phyloP scores from a whole-genome alignment of 192 early-diverging fungal genomes.

The Globomyces pollinis-pini region DNA sequence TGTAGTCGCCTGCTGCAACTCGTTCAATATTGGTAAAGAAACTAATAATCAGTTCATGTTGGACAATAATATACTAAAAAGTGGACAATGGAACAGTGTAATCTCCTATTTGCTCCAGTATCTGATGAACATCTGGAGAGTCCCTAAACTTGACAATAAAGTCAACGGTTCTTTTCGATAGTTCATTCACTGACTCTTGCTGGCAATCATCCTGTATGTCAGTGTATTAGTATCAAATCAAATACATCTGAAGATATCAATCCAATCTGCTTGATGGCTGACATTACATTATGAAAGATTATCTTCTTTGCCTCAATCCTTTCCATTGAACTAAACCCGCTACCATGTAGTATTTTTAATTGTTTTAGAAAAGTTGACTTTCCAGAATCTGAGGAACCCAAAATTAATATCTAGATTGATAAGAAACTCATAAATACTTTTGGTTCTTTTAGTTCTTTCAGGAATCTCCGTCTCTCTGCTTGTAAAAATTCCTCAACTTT shows the following conservation, averaged over 20 bases:
- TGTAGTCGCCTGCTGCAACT: not conserved
- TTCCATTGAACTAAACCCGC: not conserved
- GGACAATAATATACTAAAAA: too few relatives aligned
- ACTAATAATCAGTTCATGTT: too few relatives aligned
- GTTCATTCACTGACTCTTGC: not conserved
- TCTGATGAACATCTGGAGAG: not conserved
- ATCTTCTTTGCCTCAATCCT: not conserved
- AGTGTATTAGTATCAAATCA: too few relatives aligned
- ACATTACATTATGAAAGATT: not conserved
- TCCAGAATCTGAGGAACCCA: conserved; percentile 2
- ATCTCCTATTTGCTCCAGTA: not conserved
- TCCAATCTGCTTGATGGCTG: too few relatives aligned
- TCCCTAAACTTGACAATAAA: conserved; percentile 2
- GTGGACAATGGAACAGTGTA: not conserved
- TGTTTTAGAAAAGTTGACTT: conserved; percentile 4
- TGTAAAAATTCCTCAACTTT: too few relatives aligned
- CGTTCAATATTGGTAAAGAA: not conserved
- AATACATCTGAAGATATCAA: too few relatives aligned
- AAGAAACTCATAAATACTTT: not conserved
- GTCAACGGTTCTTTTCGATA: not conserved
- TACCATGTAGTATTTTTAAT: conserved; percentile 1
- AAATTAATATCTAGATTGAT: not conserved
- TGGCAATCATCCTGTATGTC: not conserved
- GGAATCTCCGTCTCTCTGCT: not conserved
- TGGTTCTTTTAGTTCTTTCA: conserved; percentile 5